Conservation (phyloP, 2,329 filamentous ascomycete genomes). For the Xylariales sp. region DNA sequence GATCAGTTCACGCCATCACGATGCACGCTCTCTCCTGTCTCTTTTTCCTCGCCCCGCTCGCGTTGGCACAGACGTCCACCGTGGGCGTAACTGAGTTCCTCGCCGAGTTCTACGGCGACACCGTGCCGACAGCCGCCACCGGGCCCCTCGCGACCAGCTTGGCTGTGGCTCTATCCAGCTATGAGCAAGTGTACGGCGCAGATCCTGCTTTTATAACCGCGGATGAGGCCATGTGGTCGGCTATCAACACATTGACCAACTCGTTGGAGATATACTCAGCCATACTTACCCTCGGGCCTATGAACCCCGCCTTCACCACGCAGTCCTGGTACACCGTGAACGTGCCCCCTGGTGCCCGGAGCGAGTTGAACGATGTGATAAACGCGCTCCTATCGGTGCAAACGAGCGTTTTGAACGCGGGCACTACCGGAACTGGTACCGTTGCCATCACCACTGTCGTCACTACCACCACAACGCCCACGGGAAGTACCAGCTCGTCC, state of each 20-base stretch:
- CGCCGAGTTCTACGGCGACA: slow-evolving; percentile 3
- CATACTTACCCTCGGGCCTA: not conserved
- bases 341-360: slow-evolving; percentile 7
- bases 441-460: not conserved
- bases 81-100: slow-evolving; percentile 1
- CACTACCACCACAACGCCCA: slow-evolving; percentile 2
- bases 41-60: not conserved
- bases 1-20: no score
- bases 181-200: not conserved
- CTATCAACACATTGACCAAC: slow-evolving; percentile 1
- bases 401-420: slow-evolving; percentile 6
- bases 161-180: slow-evolving; percentile 7
- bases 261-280: not conserved
- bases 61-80: not conserved
- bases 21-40: not conserved
- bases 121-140: slow-evolving; percentile 6
- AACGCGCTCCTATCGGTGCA: slow-evolving; percentile 6
- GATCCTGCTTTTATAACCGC: slow-evolving; percentile 6
- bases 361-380: slow-evolving; percentile 1
- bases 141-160: slow-evolving; percentile 10
- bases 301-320: slow-evolving; percentile 7
- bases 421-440: no score
- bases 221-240: slow-evolving; percentile 5
- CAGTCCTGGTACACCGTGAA: slow-evolving; percentile 8
- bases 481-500: not conserved